A percentile compares a stretch with the other conserved stretches of the same genome.
These are phyloP conservation scores for Candida labiduridarum DNA, from an alignment of 1,139 yeast genomes.

Conservation along the genomic window DNA sequence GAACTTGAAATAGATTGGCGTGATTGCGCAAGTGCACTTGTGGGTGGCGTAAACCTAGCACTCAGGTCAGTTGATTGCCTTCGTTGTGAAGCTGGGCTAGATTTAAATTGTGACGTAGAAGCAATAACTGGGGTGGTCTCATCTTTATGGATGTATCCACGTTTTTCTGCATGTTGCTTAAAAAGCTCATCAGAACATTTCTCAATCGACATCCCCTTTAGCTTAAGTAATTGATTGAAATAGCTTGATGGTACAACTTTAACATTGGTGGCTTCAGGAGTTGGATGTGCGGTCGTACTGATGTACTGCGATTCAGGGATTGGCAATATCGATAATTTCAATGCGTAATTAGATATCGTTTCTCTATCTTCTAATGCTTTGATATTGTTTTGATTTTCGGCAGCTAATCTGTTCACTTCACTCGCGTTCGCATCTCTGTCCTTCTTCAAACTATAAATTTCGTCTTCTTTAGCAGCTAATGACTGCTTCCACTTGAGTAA, in stretches of 20 bases:
- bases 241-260: conserved; percentile 66
- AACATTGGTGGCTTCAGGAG: conserved; percentile 58
- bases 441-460: conserved; percentile 27
- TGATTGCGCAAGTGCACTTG: conserved; percentile 6
- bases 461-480: conserved; percentile 36
- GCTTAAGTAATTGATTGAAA: conserved; percentile 56
- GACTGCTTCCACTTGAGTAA: conserved; percentile 33
- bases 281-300: conserved; percentile 59
- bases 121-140: conserved; percentile 21
- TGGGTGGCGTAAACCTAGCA: conserved; percentile 22
- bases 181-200: conserved; percentile 49
- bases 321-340: conserved; percentile 48
- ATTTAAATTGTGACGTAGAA: conserved; percentile 7
- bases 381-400: conserved; percentile 25
- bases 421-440: conserved; percentile 13
- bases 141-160: conserved; percentile 45
- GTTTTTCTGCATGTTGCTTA: conserved; percentile 46
- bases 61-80: conserved; percentile 14
- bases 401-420: conserved; percentile 26
- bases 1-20: conserved; percentile 9
- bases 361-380: conserved; percentile 23
- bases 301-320: conserved; percentile 59
- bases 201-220: conserved; percentile 46
- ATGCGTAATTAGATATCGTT: conserved; percentile 36
- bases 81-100: conserved; percentile 6